Evolutionary conservation across 306 rosid species (phyloP).

Genomic region (Betula pendula): DNA sequence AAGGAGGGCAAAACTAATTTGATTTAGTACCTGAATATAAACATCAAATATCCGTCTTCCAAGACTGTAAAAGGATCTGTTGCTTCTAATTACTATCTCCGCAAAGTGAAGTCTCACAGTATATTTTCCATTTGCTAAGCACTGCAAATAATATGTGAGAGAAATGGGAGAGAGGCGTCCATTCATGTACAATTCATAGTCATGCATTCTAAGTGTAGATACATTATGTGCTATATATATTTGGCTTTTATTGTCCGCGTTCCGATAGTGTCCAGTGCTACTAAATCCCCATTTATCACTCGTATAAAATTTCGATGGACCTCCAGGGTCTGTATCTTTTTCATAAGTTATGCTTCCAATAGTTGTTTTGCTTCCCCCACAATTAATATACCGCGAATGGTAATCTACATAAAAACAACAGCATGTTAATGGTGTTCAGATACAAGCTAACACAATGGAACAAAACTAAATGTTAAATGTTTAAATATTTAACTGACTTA

Average conservation of each 20-base stretch:
- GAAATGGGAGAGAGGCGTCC: conserved; percentile 56
- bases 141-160: conserved; percentile 54
- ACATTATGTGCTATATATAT: too few species aligned
- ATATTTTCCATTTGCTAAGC: conserved; percentile 67
- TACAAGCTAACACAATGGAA: neutral
- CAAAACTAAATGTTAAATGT: neutral
- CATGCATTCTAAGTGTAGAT: too few species aligned
- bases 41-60: conserved; percentile 65
- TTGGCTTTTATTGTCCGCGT: too few species aligned
- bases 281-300: too few species aligned
- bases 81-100: conserved; percentile 49
- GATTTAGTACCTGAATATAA: conserved; percentile 52
- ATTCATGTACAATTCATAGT: conserved; percentile 2
- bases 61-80: conserved; percentile 47
- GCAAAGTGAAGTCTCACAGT: conserved; percentile 59
- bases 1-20: too few species aligned
- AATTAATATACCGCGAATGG: too few species aligned
- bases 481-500: neutral
- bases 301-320: too few species aligned
- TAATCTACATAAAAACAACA: neutral
- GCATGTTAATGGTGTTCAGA: neutral
- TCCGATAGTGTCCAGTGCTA: too few species aligned
- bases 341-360: too few species aligned
- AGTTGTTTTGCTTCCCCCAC: too few species aligned
- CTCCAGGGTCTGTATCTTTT: too few species aligned